Base-by-base conservation (phyloP, 768 basidiomycete species). In the Solioccasus polychromus region DNA sequence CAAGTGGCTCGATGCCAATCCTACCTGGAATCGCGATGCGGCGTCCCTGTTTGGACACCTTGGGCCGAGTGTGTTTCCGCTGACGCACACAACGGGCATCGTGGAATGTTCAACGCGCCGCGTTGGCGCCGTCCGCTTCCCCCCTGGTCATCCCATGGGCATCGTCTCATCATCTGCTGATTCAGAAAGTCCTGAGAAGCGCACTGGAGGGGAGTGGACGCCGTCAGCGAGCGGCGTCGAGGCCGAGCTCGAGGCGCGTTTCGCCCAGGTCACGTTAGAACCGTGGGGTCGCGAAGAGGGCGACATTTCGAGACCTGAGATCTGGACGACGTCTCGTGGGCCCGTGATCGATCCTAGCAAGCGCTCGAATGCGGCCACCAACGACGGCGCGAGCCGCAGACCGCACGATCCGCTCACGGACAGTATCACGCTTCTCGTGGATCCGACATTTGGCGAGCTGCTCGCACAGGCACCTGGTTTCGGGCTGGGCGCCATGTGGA, bases 91-190 rank as follows among this genome's bases (percentile, higher is more conserved):
- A 5, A 71, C 81, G 2, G 84, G 83, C 8, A 64, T 86, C 38
- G 78, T 85, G 42, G 87, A 89, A 63, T 73, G 69, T 26, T 82
- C 82, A 1, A 76, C 82, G 44, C 73, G 87, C 10, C 72, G 75
- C 25, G 68, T 89, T 59, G 70, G 72, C 44, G 64, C 72, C 9
- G 60, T 83, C 50, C 53, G 67, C 2, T 61, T 67, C 8, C 77
- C 77, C 3, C 61, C 68, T 12, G 12, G 50, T 5, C 67, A 63
- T 42, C 49, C 51, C 1, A 56, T 48, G 18, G 35, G 34, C 2
- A n/a, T 20, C 7, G 40, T 35, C 14, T 26, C 30, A 25, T 17
- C 41, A 26, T 45, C 50, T 31, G 9, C 35, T n/a, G n/a, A n/a
- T n/a, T 9, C 29, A 29, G 20, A 15, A 15, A 39, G 35, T 18